Conservation (phyloP, 2,329 filamentous ascomycete species). For the Myrmaecium sp. region DNA sequence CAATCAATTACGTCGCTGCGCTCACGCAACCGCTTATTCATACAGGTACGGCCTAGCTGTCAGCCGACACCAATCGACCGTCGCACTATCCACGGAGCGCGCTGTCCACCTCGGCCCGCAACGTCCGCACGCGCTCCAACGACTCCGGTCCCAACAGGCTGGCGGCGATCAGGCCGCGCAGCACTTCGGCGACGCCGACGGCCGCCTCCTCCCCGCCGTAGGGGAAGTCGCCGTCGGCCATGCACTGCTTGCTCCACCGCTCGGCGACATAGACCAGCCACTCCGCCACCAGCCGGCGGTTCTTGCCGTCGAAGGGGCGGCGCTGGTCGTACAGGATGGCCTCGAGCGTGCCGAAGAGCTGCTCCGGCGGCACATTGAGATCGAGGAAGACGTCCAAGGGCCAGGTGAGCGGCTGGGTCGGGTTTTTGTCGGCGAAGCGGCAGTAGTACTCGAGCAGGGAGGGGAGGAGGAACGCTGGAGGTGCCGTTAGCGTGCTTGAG, state of each 20-base stretch:
- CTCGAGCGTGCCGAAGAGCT: constrained; percentile 45
- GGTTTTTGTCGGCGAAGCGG: constrained; percentile 35
- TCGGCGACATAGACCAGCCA: constrained; percentile 46
- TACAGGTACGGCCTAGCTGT: no score
- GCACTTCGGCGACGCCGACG: constrained; percentile 20
- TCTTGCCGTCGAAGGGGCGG: constrained; percentile 42
- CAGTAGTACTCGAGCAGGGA: constrained; percentile 38
- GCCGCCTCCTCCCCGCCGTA: constrained; percentile 46
- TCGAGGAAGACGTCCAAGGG: constrained; percentile 49
- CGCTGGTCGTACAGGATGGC: constrained; percentile 51
- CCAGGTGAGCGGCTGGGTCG: constrained; percentile 35
- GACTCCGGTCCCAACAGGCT: constrained; percentile 21
- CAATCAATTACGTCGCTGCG: no score
- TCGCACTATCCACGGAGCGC: constrained; percentile 17
- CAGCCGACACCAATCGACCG: no score
- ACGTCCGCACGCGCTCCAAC: constrained; percentile 23
- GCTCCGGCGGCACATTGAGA: constrained; percentile 44
- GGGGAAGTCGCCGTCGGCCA: constrained; percentile 34
- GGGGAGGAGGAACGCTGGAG: no score
- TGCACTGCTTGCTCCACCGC: constrained; percentile 42
- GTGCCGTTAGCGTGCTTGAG: no score
- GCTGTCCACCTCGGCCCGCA: constrained; percentile 24
- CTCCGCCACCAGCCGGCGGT: constrained; percentile 38
- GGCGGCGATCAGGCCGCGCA: constrained; percentile 26
- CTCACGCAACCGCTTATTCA: no score